Conservation (phyloP, 2,329 filamentous ascomycete species). For the Pseudogymnoascus sp. region DNA sequence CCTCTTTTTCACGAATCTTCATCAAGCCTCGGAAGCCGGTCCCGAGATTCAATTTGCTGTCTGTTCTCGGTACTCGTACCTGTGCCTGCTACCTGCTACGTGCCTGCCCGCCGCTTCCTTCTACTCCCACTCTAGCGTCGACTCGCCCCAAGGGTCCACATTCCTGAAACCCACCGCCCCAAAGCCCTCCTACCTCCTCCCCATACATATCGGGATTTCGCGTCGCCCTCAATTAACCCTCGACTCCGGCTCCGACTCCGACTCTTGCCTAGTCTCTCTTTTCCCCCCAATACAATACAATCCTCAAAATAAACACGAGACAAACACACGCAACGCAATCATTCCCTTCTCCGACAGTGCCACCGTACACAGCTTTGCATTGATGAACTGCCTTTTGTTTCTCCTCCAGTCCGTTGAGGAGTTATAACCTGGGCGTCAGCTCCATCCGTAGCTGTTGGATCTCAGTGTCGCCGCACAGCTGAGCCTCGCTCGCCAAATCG, state of each 20-base stretch:
- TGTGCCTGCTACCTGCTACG: neutral
- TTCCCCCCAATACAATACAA: neutral
- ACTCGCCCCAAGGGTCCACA: neutral
- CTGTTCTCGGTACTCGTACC: neutral
- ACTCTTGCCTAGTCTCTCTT: constrained; percentile 5
- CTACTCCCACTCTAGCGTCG: constrained; percentile 1
- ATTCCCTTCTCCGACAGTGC: neutral
- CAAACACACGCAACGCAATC: constrained; percentile 9
- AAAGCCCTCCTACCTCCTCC: too few relatives aligned
- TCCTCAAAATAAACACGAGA: neutral
- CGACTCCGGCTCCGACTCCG: constrained; percentile 3
- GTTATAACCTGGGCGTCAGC: constrained; percentile 8
- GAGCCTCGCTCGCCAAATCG: neutral
- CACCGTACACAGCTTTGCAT: neutral
- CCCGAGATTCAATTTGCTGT: neutral
- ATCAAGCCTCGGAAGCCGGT: neutral
- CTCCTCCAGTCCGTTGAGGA: constrained; percentile 7
- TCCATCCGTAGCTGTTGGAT: neutral
- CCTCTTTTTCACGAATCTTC: neutral
- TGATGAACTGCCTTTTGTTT: neutral
- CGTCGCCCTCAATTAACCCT: constrained; percentile 6
- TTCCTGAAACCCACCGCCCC: constrained; percentile 8
- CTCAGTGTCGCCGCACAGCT: neutral
- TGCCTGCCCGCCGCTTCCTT: neutral
- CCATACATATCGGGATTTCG: constrained; percentile 8